Conservation (phyloP, 768 basidiomycete genomes). For the Cyathus striatus region DNA sequence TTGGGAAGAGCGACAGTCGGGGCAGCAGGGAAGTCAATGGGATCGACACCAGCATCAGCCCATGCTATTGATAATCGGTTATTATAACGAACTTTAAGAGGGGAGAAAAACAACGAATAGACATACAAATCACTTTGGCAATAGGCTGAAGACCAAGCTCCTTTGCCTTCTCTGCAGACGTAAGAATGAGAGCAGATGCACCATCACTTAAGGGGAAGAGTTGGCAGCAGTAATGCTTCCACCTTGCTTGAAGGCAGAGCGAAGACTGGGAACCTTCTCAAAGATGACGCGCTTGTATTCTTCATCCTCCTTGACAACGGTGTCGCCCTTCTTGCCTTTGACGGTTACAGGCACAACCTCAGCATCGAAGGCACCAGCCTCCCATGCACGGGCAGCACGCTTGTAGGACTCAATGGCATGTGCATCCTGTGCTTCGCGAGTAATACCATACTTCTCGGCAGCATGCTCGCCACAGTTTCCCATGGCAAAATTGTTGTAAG, state of each 20-base stretch:
- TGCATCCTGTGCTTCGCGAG: slow-evolving; percentile 82
- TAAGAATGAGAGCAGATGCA: slow-evolving; percentile 91
- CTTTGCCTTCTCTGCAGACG: slow-evolving; percentile 88
- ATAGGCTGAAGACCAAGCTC: slow-evolving; percentile 89
- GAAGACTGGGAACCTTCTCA: slow-evolving; percentile 87
- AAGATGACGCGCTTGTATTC: slow-evolving; percentile 96
- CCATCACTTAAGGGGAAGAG: slow-evolving; percentile 93
- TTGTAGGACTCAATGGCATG: slow-evolving; percentile 95
- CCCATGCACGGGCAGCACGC: slow-evolving; percentile 90
- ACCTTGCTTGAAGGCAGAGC: slow-evolving; percentile 85
- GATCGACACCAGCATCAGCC: slow-evolving; percentile 94
- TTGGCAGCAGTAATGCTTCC: slow-evolving; percentile 96
- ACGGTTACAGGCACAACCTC: slow-evolving; percentile 90
- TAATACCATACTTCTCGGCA: slow-evolving; percentile 77
- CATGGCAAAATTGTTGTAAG: slow-evolving; percentile 98
- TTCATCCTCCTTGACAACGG: slow-evolving; percentile 88
- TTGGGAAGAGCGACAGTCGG: slow-evolving; percentile 88
- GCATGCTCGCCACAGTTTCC: slow-evolving; percentile 92
- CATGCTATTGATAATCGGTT: slow-evolving; percentile 57
- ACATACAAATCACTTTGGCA: slow-evolving; percentile 91
- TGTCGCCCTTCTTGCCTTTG: slow-evolving; percentile 93
- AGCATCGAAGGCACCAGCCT: slow-evolving; percentile 72
- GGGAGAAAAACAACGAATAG: slow-evolving; percentile 1
- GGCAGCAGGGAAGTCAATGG: slow-evolving; percentile 95
- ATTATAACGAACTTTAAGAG: slow-evolving; percentile 8